Evolutionary conservation across 108 stramenopile genomes (phyloP).

Genomic region (Cyclostephanos invisitatus): DNA sequence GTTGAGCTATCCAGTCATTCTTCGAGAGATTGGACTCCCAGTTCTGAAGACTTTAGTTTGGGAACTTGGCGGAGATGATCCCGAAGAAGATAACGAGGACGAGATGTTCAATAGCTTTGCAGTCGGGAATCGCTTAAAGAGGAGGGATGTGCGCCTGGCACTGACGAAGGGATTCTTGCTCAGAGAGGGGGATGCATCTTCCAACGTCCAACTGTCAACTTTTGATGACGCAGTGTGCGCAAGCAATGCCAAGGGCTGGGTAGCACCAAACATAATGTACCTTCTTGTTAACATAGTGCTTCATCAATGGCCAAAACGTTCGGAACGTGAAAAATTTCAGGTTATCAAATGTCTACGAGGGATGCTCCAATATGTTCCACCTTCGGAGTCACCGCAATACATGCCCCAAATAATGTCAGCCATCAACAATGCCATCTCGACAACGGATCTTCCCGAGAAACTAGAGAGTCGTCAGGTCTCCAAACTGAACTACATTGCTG

Average conservation of each 20-base stretch:
- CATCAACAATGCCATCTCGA: constrained; percentile 65
- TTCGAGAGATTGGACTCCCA: constrained; percentile 38
- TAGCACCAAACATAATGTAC: constrained; percentile 77
- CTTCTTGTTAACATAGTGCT: constrained; percentile 78
- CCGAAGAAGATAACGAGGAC: constrained; percentile 35
- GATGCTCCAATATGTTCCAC: constrained; percentile 57
- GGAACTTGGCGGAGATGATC: constrained; percentile 60
- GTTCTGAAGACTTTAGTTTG: constrained; percentile 68
- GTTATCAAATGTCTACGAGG: constrained; percentile 56
- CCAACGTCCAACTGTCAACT: constrained; percentile 19
- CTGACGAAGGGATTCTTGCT: constrained; percentile 39
- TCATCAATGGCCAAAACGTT: constrained; percentile 53
- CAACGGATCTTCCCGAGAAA: constrained; percentile 2
- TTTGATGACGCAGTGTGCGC: constrained; percentile 23
- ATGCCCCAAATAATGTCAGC: constrained; percentile 76
- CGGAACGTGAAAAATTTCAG: constrained; percentile 52
- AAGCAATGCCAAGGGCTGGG: constrained; percentile 54
- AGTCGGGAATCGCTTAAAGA: background rate
- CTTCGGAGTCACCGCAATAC: constrained; percentile 64
- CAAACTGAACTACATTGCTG: constrained; percentile 56
- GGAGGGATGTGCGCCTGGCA: constrained; percentile 43
- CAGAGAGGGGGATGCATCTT: constrained; percentile 17
- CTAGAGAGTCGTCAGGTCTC: constrained; percentile 1
- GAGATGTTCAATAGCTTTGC: constrained; percentile 43
- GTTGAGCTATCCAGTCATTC: constrained; percentile 43